These are phyloP conservation scores for Westerdykella sp. DNA, from an alignment of 2,329 filamentous ascomycete genomes.

Conservation along the genomic window DNA sequence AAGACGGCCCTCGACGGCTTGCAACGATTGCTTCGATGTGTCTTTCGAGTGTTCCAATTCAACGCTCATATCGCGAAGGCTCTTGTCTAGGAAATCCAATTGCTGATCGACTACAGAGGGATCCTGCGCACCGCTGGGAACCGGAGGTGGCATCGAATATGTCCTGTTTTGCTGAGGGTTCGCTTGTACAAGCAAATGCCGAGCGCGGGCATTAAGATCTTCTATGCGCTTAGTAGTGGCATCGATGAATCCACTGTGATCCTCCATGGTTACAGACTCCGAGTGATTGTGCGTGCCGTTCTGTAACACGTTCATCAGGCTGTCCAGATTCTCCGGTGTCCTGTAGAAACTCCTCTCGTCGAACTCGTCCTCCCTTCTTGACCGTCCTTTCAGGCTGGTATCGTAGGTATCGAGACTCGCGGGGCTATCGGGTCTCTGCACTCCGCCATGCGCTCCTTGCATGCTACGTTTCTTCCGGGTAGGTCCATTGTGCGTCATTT, in stretches of 20 bases:
- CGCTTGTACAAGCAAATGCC: conserved; percentile 59
- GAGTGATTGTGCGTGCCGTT: conserved; percentile 30
- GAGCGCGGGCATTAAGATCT: conserved; percentile 59
- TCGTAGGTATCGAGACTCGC: conserved; percentile 69
- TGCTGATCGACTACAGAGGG: conserved; percentile 46
- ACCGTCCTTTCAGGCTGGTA: conserved; percentile 48
- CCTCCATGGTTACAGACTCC: conserved; percentile 16
- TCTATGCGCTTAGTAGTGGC: conserved; percentile 62
- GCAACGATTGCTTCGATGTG: conserved; percentile 24
- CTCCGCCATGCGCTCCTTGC: conserved; percentile 28
- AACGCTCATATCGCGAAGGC: conserved; percentile 54
- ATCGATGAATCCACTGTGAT: conserved; percentile 47
- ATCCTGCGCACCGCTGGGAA: conserved; percentile 13
- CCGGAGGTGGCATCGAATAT: conserved; percentile 26
- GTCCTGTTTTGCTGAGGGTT: conserved; percentile 47
- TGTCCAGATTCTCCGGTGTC: conserved; percentile 60
- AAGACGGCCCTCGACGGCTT: conserved; percentile 37
- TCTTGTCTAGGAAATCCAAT: conserved; percentile 65
- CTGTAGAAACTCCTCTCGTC: conserved; percentile 71
- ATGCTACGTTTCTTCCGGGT: conserved; percentile 50
- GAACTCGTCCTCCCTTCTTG: conserved; percentile 58
- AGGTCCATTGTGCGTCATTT: conserved; percentile 78
- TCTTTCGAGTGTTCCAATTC: conserved; percentile 43
- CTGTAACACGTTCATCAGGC: conserved; percentile 33
- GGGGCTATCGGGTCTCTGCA: conserved; percentile 60